phyloP scores from a whole-genome alignment of 2,329 filamentous ascomycete species.

The Pseudocercospora crystallina region DNA sequence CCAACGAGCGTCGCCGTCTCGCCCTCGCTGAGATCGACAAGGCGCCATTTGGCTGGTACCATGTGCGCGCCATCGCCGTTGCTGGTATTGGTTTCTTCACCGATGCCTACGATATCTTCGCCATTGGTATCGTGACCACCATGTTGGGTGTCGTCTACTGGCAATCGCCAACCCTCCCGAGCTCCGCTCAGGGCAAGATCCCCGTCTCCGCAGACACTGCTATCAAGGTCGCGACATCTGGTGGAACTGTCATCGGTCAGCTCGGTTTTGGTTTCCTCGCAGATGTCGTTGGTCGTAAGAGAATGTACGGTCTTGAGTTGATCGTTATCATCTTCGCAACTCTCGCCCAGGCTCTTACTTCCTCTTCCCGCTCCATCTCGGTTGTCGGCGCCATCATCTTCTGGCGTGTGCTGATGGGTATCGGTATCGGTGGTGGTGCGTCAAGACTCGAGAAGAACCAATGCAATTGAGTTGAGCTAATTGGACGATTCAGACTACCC shows the following conservation, averaged over 20 bases:
- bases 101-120: constrained; percentile 77
- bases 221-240: constrained; percentile 82
- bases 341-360: constrained; percentile 67
- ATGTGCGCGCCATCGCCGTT: constrained; percentile 73
- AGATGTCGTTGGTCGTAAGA: constrained; percentile 74
- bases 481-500: constrained; percentile 63
- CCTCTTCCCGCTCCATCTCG: constrained; percentile 62
- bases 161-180: constrained; percentile 34
- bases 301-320: constrained; percentile 80
- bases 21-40: constrained; percentile 81
- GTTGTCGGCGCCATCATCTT: constrained; percentile 69
- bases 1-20: constrained; percentile 74
- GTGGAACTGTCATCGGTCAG: constrained; percentile 80
- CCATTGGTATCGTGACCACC: constrained; percentile 68
- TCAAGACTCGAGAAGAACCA: neutral
- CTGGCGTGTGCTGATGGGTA: constrained; percentile 78
- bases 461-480: no score
- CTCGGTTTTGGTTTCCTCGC: constrained; percentile 76
- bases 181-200: constrained; percentile 51
- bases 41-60: constrained; percentile 81
- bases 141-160: constrained; percentile 82
- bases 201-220: constrained; percentile 70
- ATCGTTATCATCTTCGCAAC: constrained; percentile 80
- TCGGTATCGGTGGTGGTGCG: constrained; percentile 67
- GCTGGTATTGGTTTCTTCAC: constrained; percentile 88